Base-by-base conservation (phyloP, 305 asterid species). In the Fraxinus xanthoxyloides region DNA sequence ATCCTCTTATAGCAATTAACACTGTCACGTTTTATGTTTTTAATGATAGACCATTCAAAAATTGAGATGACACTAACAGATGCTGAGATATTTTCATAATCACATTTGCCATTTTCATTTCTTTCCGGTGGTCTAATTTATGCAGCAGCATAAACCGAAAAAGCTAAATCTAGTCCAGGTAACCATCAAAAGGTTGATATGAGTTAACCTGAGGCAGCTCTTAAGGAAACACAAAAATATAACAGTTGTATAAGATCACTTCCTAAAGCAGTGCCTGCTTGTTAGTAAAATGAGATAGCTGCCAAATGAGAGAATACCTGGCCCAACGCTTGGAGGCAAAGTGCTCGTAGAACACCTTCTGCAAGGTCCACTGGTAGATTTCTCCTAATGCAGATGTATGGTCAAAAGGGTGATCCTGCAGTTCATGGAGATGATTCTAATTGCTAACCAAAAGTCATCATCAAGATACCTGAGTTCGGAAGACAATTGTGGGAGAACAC, bases 401-500 rank as follows among this genome's bases (percentile, higher is more conserved):
- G 70, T 79, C 43, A 81, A 80, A 54, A 72, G 74, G 81, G 35
- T 15, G 65, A 78, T 77, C 48, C 43, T 43, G 8, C 24, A 17
- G 48, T 23, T 72, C 79, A 30, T 83, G 79, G 35, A 36, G 74
- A 69, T 59, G 12, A 35, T 46, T 65, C 78, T 76, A 81, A 80
- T 28, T 73, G 51, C 80, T 78, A 81, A 80, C 36, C 48, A 56
- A 81, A 79, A 85, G 85, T 81, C 32, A 24, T 59, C 24, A 76
- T 24, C 72, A 74, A 61, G 69, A 67, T 82, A 93, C 99, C 98
- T 95, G 84, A 86, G 91, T 90, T 95, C 99, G 78, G 78, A 84
- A 35, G 98, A 92, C 85, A 97, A 78, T 82, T 95, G 98, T 5
- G 99, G 99, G 67, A 93, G 97, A 82, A 97, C 97, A 75, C 91